Conservation (phyloP, 164 flowering plant species). For the Liriodendron chinense region DNA sequence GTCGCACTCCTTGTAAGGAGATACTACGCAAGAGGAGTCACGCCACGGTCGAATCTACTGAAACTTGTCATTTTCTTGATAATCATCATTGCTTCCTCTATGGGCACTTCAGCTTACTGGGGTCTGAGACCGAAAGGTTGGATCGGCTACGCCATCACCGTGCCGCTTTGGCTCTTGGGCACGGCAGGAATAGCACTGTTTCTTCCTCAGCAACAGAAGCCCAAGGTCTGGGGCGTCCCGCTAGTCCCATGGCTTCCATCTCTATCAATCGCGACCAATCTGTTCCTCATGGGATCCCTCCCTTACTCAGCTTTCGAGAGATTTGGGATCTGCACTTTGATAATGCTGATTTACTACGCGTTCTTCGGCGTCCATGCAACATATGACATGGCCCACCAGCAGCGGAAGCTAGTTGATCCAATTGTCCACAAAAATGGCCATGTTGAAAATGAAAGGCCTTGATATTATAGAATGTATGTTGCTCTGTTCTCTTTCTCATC, state of each 20-base stretch:
- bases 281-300: conserved; percentile 80
- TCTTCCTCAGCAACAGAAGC: conserved; percentile 39
- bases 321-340: conserved; percentile 61
- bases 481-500: not conserved
- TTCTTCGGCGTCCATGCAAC: conserved; percentile 81
- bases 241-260: conserved; percentile 87
- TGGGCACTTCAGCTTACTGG: conserved; percentile 50
- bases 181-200: conserved; percentile 47
- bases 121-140: conserved; percentile 36
- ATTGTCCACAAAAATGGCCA: not conserved
- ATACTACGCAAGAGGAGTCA: conserved; percentile 50
- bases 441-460: not conserved
- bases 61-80: conserved; percentile 40
- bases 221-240: conserved; percentile 81
- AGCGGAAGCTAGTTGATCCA: not conserved
- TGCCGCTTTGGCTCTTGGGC: conserved; percentile 53
- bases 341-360: conserved; percentile 65
- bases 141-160: conserved; percentile 50
- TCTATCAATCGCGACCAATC: conserved; percentile 65
- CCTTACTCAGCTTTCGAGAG: conserved; percentile 54
- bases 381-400: conserved; percentile 63
- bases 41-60: conserved; percentile 26
- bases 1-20: conserved; percentile 77
- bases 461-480: not conserved
- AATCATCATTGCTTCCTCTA: conserved; percentile 48